Conservation (phyloP, 1,284 basidiomycete species). For the Polyporus tsugae region DNA sequence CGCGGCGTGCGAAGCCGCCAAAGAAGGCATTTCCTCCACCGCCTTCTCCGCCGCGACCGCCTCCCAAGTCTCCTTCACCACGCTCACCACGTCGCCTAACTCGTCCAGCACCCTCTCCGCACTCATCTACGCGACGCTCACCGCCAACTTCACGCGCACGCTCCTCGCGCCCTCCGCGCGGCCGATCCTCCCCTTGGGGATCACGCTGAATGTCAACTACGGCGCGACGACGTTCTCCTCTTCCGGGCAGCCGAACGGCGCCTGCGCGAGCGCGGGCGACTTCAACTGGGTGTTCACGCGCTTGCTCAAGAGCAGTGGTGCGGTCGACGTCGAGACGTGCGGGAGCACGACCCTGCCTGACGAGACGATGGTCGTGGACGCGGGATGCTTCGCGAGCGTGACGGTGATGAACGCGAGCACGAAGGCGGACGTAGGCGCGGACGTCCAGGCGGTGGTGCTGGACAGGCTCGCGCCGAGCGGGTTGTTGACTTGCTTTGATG, state of each 20-base stretch:
- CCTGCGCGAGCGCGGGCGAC: conserved; percentile 45
- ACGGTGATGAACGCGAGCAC: conserved; percentile 54
- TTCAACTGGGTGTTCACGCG: conserved; percentile 57
- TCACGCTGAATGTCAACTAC: conserved; percentile 61
- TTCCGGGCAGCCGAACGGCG: conserved; percentile 31
- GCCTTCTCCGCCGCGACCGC: conserved; percentile 57
- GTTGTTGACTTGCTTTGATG: conserved; percentile 18
- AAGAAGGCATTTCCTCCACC: conserved; percentile 56
- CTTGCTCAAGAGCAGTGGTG: conserved; percentile 40
- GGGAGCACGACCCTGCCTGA: conserved; percentile 50
- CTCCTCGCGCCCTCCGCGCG: conserved; percentile 43
- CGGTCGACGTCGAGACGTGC: conserved; percentile 53
- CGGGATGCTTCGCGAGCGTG: conserved; percentile 55
- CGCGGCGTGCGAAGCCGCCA: conserved; percentile 54
- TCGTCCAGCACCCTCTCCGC: conserved; percentile 46
- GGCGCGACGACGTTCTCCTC: conserved; percentile 41
- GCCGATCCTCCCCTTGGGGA: conserved; percentile 50
- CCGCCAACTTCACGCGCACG: conserved; percentile 48
- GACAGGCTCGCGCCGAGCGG: conserved; percentile 39
- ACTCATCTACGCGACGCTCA: conserved; percentile 50
- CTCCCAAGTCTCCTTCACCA: conserved; percentile 55
- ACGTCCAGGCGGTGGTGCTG: conserved; percentile 49
- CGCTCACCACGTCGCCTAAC: conserved; percentile 46
- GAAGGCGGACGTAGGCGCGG: conserved; percentile 52
- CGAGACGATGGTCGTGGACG: conserved; percentile 18